Evolutionary conservation across 1,139 yeast genomes (phyloP), one percentile per base, ranked within the genome.

Genomic region (Saccharomyces pastorianus): DNA sequence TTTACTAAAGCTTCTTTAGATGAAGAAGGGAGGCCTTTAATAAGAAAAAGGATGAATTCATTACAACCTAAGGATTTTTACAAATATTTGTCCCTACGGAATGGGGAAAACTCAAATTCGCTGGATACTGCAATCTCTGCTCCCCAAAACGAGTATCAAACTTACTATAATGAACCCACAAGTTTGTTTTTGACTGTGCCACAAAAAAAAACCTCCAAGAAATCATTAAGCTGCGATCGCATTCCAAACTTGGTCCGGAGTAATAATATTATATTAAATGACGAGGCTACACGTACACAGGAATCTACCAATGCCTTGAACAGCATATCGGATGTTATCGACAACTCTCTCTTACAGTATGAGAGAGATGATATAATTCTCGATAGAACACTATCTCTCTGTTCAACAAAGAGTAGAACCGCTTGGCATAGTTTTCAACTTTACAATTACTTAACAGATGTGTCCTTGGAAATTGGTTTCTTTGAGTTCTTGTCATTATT

Each of bases 211-310:
- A 32, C 27, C 1, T 46, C 58, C 9, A 49, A 48, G 47, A 58
- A 56, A 46, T 58, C 61, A 11, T 49, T 59, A 32, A 61, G 64
- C 51, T 57, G 59, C 28, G 62, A 60, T 51, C 57, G 55, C 52
- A 52, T 59, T 6, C 61, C 61, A 3, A 50, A 49, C 47, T 34
- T 55, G n/a, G 9, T 31, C 14, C 29, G 14, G 4, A 17, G 11
- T 14, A n/a, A 49, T 9, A 26, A 25, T n/a, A 23, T 25, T 28
- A 34, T 42, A 31, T 29, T 34, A 25, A 42, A 51, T 25, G 44
- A 4, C 17, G 25, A 38, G 13, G 23, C 6, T 13, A 6, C 27
- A 26, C 31, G 13, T 29, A 11, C 31, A 4, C 25, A 17, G 11
- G 17, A 9, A 17, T 20, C 44, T 7, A 31, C 38, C 17, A 31